These are phyloP conservation scores for Amesomyces nigricolor DNA, from an alignment of 2,329 filamentous ascomycete genomes.

Conservation along the genomic window DNA sequence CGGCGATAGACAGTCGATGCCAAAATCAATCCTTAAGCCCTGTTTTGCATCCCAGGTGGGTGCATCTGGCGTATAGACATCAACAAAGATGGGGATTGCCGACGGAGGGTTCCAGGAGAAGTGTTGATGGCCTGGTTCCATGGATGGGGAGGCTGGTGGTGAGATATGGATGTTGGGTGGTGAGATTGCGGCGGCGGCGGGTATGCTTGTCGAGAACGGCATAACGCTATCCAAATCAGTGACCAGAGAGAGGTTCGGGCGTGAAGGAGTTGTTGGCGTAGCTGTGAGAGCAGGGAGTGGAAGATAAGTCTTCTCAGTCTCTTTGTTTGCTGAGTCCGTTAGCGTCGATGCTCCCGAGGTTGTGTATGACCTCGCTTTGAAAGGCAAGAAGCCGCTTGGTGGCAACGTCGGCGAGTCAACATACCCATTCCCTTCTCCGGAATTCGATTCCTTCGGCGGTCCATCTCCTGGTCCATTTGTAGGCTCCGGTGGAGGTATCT, in stretches of 20 bases:
- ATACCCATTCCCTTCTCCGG: neutral
- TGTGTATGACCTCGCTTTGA: neutral
- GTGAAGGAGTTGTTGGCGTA: neutral
- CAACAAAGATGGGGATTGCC: conserved; percentile 6
- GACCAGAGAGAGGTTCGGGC: conserved; percentile 12
- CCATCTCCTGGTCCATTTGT: neutral
- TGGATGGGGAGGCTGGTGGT: too few species aligned
- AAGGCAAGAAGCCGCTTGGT: neutral
- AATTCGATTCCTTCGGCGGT: neutral
- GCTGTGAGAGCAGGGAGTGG: too few species aligned
- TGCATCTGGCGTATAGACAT: neutral
- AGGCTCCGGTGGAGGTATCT: neutral
- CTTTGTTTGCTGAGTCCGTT: neutral
- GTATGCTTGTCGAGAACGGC: neutral
- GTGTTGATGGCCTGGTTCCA: too few species aligned
- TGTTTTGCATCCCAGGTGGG: neutral
- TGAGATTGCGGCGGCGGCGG: too few species aligned
- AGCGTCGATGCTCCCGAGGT: neutral
- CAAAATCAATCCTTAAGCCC: neutral
- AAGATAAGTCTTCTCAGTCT: too few species aligned
- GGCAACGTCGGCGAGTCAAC: conserved; percentile 10
- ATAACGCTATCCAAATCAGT: neutral
- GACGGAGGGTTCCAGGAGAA: neutral
- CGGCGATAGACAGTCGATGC: neutral
- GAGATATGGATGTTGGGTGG: too few species aligned